phyloP scores from a whole-genome alignment of 2,329 filamentous ascomycete genomes.

The Sporothrix variecibatus region DNA sequence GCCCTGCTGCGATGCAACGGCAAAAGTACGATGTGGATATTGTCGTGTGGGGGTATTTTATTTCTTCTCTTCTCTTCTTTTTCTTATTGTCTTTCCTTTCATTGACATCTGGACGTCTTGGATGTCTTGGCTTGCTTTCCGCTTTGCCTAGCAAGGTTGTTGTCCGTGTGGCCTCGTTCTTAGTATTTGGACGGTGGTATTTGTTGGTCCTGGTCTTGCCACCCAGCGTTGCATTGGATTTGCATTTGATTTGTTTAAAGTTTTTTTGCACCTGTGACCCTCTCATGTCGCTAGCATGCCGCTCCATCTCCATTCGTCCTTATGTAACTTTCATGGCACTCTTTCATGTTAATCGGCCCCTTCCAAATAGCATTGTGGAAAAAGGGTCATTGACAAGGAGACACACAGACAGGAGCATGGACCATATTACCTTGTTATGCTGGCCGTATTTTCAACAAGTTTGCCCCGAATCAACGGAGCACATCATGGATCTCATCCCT shows the following conservation, averaged over 20 bases:
- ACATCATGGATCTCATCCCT: background rate
- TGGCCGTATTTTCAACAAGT: conserved; percentile 1
- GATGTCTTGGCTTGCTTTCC: background rate
- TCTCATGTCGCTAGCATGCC: background rate
- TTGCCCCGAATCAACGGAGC: background rate
- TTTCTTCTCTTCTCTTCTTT: background rate
- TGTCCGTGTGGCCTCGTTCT: background rate
- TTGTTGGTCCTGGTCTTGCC: background rate
- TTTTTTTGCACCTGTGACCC: background rate
- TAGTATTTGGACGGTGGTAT: background rate
- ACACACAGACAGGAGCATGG: background rate
- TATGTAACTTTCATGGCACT: too few species aligned
- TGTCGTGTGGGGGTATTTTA: background rate
- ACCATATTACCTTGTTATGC: background rate
- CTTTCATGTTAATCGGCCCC: background rate
- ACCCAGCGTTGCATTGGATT: background rate
- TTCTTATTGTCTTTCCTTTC: background rate
- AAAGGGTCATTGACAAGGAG: background rate
- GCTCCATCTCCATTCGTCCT: background rate
- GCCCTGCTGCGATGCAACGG: background rate
- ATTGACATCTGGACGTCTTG: background rate
- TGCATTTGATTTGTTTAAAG: background rate
- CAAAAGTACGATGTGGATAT: background rate
- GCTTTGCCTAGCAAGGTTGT: background rate
- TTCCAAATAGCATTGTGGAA: background rate